Evolutionary conservation across 805 yeast species (phyloP), one percentile per base, ranked within the genome.

Genomic region (Metschnikowia rubicola): DNA sequence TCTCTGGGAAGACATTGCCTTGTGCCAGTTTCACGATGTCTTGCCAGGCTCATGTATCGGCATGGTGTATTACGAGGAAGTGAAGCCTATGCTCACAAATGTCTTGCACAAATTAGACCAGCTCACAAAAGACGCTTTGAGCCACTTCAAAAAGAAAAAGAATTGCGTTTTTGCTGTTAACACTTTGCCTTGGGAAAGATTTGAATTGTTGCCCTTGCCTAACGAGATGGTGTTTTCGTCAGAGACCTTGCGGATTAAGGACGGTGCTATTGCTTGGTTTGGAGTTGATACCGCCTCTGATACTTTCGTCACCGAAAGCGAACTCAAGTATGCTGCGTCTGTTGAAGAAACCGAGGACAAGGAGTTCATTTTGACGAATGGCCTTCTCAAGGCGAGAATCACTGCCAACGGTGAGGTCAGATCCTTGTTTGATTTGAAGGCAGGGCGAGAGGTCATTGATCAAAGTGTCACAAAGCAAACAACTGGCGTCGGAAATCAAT

Each of bases 11-110:
- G 83, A 88, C 64, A 81, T 92, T 17, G 80, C 90, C 51, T 71
- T 94, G 46, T 90, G 96, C 62, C 98, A 92, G 64, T 92, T 92
- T 71, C 99, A 92, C 65, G 99, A 92, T 70, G 97, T 92, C n/a
- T 74, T 94, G 43, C 99, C 99, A 2, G 99, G 99, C 3, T 85
- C 96, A 6, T 88, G 96, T 67, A 92, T 92, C 59, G 96, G 89
- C 52, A 81, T 88, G 82, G 97, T 94, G 11, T 92, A 72, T 52
- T 72, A 94, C 62, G 82, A 79, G 41, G 90, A 89, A 57, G 97
- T 92, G 9, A 79, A 83, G 61, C 91, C 92, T 30, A 83, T 88
- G 79, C 75, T 91, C 57, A 72, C 70, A 6, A 67, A 74, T 12
- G 85, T 84, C 21, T 69, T 85, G 48, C 67, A 71, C 15, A 68